Evolutionary conservation across 805 yeast genomes (phyloP), one percentile per base, ranked within the genome.

Genomic region (Myxozyma nipponensis): DNA sequence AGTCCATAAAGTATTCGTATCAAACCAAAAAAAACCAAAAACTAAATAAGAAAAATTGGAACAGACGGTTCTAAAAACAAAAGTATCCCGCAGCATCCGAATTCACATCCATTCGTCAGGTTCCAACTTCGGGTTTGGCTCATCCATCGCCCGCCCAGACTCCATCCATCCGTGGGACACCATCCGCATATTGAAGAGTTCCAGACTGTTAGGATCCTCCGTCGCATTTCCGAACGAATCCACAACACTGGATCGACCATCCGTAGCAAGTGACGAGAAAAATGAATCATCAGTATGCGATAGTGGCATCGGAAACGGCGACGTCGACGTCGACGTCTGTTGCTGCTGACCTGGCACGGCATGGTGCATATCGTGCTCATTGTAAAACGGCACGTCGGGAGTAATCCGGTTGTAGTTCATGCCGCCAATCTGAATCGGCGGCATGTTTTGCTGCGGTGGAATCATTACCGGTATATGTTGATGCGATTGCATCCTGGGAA

Each of bases 131-230:
- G 9, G 21, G n/a, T 17, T 18, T 15, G 24, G 13, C 15, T 15
- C 34, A 39, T 15, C 34, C n/a, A 13, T 19, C 15, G 32, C n/a
- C 13, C 18, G 6, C n/a, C 18, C 34, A 7, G 42, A 7, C 4
- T 53, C 58, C 42, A 45, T 37, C 58, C 58, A 54, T 3, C 47
- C 46, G 36, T 54, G 58, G 13, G 47, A 39, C 39, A 54, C 22
- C 58, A 54, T 54, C 15, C 57, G 46, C 39, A 56, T 26, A 21
- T 54, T 52, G 34, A 54, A 52, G 34, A 54, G 44, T 32, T 54
- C 58, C 19, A 54, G 34, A 32, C 45, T 47, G 36, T 52, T 55
- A 10, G 44, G 44, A 28, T 50, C 58, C 3, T 37, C 44, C 7
- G 48, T 46, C 13, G 53, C 42, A 25, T 47, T 42, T n/a, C 50